phyloP scores from a whole-genome alignment of 495 filamentous ascomycete genomes.

The Cercophora samala region DNA sequence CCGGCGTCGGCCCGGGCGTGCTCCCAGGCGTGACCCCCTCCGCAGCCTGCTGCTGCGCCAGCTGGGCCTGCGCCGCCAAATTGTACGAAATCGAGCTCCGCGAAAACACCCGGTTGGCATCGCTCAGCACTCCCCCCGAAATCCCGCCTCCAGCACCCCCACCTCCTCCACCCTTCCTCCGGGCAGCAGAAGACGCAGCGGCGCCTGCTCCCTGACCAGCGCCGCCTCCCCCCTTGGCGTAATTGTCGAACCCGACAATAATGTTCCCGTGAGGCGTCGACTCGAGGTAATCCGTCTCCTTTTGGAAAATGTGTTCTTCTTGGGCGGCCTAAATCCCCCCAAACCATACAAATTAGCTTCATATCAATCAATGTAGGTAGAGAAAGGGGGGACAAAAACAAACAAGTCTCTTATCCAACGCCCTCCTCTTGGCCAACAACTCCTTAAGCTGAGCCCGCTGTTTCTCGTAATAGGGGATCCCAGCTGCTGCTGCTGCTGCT shows the following conservation, averaged over 20 bases:
- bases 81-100: slow-evolving; percentile 52
- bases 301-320: slow-evolving; percentile 81
- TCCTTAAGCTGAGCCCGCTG: slow-evolving; percentile 49
- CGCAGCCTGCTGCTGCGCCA: neutral
- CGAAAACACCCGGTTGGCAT: neutral
- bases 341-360: too few species aligned
- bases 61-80: slow-evolving; percentile 29
- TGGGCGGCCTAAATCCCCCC: slow-evolving; percentile 28
- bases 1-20: slow-evolving; percentile 38
- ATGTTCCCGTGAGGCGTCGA: slow-evolving; percentile 90
- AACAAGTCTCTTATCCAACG: slow-evolving; percentile 46
- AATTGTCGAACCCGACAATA: slow-evolving; percentile 94
- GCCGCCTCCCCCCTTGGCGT: slow-evolving; percentile 68
- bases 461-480: slow-evolving; percentile 50
- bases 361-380: neutral
- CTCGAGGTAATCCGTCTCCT: slow-evolving; percentile 86
- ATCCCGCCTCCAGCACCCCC: neutral
- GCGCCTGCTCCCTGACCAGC: neutral
- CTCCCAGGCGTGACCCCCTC: slow-evolving; percentile 41
- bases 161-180: slow-evolving; percentile 5
- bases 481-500: slow-evolving; percentile 31
- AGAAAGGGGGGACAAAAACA: slow-evolving; percentile 15
- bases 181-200: neutral
- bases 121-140: neutral
- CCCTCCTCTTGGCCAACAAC: slow-evolving; percentile 42